These are phyloP conservation scores for Pestalotiopsis sp. DNA, from an alignment of 2,329 filamentous ascomycete species.

Conservation along the genomic window DNA sequence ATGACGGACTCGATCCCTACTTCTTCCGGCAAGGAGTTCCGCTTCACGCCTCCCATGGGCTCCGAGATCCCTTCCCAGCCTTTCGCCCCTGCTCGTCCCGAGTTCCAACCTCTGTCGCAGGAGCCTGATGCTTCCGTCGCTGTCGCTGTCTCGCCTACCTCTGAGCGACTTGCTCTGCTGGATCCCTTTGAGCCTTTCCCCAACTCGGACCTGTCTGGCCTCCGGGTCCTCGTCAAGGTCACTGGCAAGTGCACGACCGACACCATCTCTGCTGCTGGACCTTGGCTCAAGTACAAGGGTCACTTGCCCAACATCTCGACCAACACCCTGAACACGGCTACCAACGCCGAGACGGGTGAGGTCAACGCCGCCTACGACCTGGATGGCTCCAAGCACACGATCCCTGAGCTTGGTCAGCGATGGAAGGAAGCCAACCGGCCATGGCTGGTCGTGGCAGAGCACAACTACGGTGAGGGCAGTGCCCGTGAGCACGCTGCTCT, in stretches of 20 bases:
- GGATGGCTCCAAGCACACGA: conserved; percentile 73
- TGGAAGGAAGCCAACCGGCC: conserved; percentile 78
- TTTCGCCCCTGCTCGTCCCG: conserved; percentile 73
- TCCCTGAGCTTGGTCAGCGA: conserved; percentile 82
- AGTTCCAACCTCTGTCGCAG: conserved; percentile 71
- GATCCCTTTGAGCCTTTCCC: conserved; percentile 91
- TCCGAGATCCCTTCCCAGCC: conserved; percentile 61
- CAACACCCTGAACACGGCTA: conserved; percentile 94
- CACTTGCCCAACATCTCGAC: conserved; percentile 97
- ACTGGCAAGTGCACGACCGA: conserved; percentile 98
- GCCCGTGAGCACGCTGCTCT: conserved; percentile 88
- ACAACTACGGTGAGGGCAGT: conserved; percentile 94
- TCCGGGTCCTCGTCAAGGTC: conserved; percentile 93
- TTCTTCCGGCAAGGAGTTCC: conserved; percentile 79
- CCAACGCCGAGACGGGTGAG: conserved; percentile 89
- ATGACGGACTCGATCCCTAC: conserved; percentile 84
- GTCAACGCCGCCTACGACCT: conserved; percentile 91
- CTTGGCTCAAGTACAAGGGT: conserved; percentile 99
- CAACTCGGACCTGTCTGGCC: conserved; percentile 68
- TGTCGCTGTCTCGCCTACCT: conserved; percentile 84
- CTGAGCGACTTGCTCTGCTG: conserved; percentile 84
- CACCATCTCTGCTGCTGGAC: conserved; percentile 94
- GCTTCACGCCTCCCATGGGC: conserved; percentile 80
- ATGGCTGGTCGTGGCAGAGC: conserved; percentile 96
- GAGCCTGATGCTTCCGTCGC: conserved; percentile 70